Percentiles rank a stretch among this genome's conserved stretches.
Evolutionary conservation across 2,329 filamentous ascomycete species (phyloP).

Genomic region (Monosporascus sp.): DNA sequence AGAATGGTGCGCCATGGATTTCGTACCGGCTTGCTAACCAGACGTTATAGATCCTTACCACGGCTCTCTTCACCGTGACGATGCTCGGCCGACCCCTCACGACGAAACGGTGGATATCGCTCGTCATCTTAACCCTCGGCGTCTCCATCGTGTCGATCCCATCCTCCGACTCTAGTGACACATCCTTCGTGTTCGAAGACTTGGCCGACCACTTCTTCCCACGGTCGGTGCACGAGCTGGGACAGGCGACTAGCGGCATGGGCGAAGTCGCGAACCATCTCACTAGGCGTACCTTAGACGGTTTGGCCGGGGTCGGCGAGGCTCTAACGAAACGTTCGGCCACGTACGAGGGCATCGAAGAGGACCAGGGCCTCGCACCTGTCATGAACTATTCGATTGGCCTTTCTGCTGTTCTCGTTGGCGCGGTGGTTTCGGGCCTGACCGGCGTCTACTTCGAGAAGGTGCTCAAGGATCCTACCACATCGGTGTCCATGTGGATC

Average conservation of each 20-base stretch:
- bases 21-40: conserved; percentile 4
- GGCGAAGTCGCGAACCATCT: conserved; percentile 45
- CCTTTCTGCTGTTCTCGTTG: conserved; percentile 69
- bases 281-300: conserved; percentile 41
- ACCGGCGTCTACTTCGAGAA: conserved; percentile 89
- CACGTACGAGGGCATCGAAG: conserved; percentile 83
- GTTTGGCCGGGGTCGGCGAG: conserved; percentile 29
- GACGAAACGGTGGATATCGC: conserved; percentile 70
- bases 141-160: conserved; percentile 83
- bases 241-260: conserved; percentile 53
- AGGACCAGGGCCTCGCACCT: conserved; percentile 48
- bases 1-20: background rate
- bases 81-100: conserved; percentile 69
- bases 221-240: conserved; percentile 71
- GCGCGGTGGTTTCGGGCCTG: conserved; percentile 75
- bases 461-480: conserved; percentile 78
- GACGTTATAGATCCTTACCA: conserved; percentile 66
- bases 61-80: conserved; percentile 77
- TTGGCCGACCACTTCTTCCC: conserved; percentile 67
- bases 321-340: conserved; percentile 66
- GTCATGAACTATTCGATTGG: conserved; percentile 76
- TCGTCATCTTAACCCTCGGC: conserved; percentile 74
- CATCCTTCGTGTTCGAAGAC: conserved; percentile 57
- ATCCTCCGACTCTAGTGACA: conserved; percentile 47
- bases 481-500: conserved; percentile 78